Evolutionary conservation across 768 basidiomycete genomes (phyloP), one percentile per base, ranked within the genome.

Genomic region (Terana coerulea): DNA sequence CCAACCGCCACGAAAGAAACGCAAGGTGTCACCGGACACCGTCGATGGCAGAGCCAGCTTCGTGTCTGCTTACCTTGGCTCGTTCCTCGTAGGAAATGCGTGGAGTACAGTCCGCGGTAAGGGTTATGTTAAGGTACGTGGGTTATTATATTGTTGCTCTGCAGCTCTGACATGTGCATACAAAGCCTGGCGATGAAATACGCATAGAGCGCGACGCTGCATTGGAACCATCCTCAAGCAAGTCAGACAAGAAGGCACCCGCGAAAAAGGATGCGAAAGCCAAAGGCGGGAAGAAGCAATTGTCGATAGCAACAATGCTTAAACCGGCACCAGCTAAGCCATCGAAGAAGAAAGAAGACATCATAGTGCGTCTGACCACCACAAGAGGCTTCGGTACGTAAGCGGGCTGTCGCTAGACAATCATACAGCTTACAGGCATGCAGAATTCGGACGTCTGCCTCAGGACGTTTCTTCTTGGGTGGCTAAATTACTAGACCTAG

Each of bases 91-190:
- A 21, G 75, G 77, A 19, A 84, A 87, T 59, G 88, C 86, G 9
- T 91, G 86, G 86, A 88, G 86, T 56, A 90, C 83, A 34, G 84
- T 78, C 12, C 84, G 79, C 43, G 88, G 88, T 1, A 80, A 75
- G 58, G 84, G 84, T 3, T 88, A 89, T 53, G 72, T 88, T 31
- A 81, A 81, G 22, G 54, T 55, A 24, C 42, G 49, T 33, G 19
- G 21, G 1, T 30, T 11, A 10, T 9, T n/a, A 44, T 5, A 29
- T 29, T 30, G 15, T 44, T n/a, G n/a, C n/a, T n/a, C n/a, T n/a
- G 2, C 14, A 33, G 36, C 21, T 36, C 24, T 45, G 1, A 4
- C 2, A 10, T 26, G 24, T 36, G 40, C 21, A 42, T 33, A 21
- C 24, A 9, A 21, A 55, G 53, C 53, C 69, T 19, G 78, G 79